Percentiles rank a stretch among this genome's conserved stretches.
Conservation (phyloP, 23 red algal species). For the Chondrus crispus region DNA sequence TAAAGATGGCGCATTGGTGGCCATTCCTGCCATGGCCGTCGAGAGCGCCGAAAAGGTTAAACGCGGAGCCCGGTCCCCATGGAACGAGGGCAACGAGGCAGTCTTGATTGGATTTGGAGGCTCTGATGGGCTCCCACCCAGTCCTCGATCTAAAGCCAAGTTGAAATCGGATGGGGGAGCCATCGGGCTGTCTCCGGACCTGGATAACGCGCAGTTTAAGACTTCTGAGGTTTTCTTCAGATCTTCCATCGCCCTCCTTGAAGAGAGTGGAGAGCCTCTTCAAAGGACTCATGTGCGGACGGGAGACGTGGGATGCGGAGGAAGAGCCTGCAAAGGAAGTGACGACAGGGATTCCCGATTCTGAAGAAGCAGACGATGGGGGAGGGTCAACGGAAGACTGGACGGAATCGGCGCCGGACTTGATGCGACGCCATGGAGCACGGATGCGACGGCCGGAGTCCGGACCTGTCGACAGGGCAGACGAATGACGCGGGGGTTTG, state of each 20-base stretch:
- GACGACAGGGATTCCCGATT: too few relatives aligned
- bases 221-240: constrained; percentile 49
- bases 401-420: constrained; percentile 1
- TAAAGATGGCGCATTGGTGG: constrained; percentile 56
- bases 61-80: constrained; percentile 14
- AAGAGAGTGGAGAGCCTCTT: not conserved
- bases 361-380: too few relatives aligned
- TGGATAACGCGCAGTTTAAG: constrained; percentile 57
- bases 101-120: constrained; percentile 77
- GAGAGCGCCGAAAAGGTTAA: constrained; percentile 74
- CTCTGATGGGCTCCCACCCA: constrained; percentile 91
- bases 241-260: not conserved
- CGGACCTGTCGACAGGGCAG: not conserved
- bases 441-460: not conserved
- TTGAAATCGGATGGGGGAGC: constrained; percentile 52
- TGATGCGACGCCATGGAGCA: not conserved
- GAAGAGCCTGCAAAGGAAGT: too few relatives aligned
- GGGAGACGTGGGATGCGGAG: too few relatives aligned
- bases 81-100: constrained; percentile 62
- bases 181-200: constrained; percentile 55
- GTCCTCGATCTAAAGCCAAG: constrained; percentile 70
- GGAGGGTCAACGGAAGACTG: too few relatives aligned
- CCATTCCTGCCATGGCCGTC: constrained; percentile 89
- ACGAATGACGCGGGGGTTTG: constrained; percentile 16
- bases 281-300: not conserved